Evolutionary conservation across 163 green algal genomes (phyloP).

Genomic region (Volvox carteri): DNA sequence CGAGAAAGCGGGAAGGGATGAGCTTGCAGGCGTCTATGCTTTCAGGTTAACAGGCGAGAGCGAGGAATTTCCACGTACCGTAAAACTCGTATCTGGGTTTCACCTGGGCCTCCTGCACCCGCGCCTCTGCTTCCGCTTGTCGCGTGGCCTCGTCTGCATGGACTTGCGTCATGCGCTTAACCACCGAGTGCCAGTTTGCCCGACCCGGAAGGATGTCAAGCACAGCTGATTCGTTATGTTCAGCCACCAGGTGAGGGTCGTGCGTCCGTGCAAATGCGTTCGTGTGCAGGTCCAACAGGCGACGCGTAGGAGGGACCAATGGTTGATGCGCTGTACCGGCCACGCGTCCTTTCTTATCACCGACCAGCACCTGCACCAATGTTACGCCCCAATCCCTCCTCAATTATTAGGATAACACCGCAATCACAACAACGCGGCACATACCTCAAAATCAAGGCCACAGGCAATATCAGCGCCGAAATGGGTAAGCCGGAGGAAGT

Average conservation of each 20-base stretch:
- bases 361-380: slow-evolving; percentile 16
- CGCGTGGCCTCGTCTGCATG: not conserved
- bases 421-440: no score
- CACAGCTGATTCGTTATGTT: not conserved
- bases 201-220: not conserved
- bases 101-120: not conserved
- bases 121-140: slow-evolving; percentile 7
- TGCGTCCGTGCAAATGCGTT: not conserved
- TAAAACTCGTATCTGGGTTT: slow-evolving; percentile 44
- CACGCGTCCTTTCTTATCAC: slow-evolving; percentile 8
- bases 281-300: not conserved
- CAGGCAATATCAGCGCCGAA: slow-evolving; percentile 5
- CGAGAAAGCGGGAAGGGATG: not conserved
- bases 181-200: slow-evolving; percentile 24
- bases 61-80: not conserved
- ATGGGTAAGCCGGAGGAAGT: not conserved
- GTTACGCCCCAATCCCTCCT: no score
- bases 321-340: not conserved
- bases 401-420: no score
- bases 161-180: slow-evolving; percentile 17
- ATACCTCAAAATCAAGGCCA: slow-evolving; percentile 35
- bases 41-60: no score
- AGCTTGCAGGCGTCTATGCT: no score
- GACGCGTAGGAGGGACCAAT: not conserved
- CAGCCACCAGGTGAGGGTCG: not conserved